A percentile compares a stretch with the other conserved stretches of the same genome.
Evolutionary conservation across 768 basidiomycete genomes (phyloP).

Genomic region (Tulasnella calospora): DNA sequence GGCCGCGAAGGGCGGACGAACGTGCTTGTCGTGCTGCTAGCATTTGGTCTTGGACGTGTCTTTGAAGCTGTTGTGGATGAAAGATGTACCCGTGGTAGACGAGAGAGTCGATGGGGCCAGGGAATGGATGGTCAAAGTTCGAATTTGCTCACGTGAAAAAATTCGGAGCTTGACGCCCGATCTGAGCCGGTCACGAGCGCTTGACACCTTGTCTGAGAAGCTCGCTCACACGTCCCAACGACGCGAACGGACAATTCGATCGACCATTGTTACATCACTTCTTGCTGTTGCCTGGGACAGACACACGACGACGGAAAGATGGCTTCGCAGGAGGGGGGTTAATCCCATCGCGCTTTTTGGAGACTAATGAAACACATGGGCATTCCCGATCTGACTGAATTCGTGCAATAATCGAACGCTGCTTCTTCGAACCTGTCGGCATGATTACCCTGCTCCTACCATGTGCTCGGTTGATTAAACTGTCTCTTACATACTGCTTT

Average conservation of each 20-base stretch:
- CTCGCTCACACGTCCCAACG: neutral
- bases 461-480: neutral
- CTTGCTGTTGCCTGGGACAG: neutral
- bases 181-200: neutral
- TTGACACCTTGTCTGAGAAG: neutral
- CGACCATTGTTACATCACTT: neutral
- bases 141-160: conserved; percentile 1
- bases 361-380: neutral
- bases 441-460: neutral
- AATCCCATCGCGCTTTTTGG: neutral
- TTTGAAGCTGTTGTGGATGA: neutral
- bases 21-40: conserved; percentile 1
- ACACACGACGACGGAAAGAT: neutral
- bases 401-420: neutral
- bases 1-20: neutral
- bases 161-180: neutral
- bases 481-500: neutral
- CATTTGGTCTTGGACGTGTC: neutral
- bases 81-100: neutral
- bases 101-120: neutral
- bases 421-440: neutral
- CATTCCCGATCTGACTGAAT: neutral
- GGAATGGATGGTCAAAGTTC: neutral
- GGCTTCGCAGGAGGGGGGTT: neutral
- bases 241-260: neutral